These are phyloP conservation scores for Cubamyces sp. DNA, from an alignment of 768 basidiomycete genomes.

Conservation along the genomic window DNA sequence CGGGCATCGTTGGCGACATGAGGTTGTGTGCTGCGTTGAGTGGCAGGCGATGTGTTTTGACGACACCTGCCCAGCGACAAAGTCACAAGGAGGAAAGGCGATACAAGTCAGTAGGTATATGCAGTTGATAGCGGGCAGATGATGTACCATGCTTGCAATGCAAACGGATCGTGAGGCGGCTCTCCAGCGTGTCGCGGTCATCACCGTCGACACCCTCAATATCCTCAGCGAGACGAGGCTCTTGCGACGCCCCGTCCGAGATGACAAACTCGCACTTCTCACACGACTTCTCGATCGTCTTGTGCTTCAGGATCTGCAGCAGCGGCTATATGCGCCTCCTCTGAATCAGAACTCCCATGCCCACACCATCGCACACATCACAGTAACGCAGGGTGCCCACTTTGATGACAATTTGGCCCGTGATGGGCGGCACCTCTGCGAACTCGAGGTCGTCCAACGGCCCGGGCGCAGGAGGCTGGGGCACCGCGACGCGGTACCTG, in stretches of 20 bases:
- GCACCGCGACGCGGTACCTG: conserved; percentile 53
- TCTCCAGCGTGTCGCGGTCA: conserved; percentile 66
- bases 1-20: conserved; percentile 68
- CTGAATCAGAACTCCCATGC: too few species aligned
- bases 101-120: not conserved
- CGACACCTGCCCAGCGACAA: conserved; percentile 53
- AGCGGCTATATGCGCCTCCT: conserved; percentile 48
- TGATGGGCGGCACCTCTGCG: conserved; percentile 44
- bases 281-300: conserved; percentile 74
- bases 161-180: conserved; percentile 69
- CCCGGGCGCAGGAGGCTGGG: conserved; percentile 15
- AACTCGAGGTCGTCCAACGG: conserved; percentile 35
- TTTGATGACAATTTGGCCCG: conserved; percentile 73
- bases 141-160: conserved; percentile 81
- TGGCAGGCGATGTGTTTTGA: conserved; percentile 79
- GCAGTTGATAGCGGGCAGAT: not conserved
- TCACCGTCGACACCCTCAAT: conserved; percentile 37
- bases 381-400: conserved; percentile 40
- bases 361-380: too few species aligned
- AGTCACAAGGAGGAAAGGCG: not conserved
- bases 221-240: conserved; percentile 1
- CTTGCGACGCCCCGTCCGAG: conserved; percentile 48
- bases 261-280: conserved; percentile 79
- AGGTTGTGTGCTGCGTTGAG: conserved; percentile 61
- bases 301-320: conserved; percentile 73